Conservation (phyloP, 1,139 yeast species). For the Geotrichum histeridarum region DNA sequence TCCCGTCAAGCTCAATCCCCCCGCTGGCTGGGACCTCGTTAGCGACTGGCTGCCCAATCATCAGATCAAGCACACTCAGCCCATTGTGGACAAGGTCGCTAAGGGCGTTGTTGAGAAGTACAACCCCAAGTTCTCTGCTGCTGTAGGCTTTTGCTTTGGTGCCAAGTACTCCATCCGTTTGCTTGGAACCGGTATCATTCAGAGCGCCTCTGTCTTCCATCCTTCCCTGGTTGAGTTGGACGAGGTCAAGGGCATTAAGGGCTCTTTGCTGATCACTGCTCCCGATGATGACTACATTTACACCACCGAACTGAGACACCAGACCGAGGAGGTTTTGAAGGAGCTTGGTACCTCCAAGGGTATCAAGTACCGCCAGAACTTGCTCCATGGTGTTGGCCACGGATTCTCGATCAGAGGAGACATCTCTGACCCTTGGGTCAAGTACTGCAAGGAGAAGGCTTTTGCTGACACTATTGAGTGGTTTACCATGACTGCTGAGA, state of each 20-base stretch:
- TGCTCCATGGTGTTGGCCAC: conserved; percentile 60
- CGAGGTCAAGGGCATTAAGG: conserved; percentile 53
- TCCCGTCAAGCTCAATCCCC: conserved; percentile 34
- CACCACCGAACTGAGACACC: conserved; percentile 55
- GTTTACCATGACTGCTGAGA: conserved; percentile 37
- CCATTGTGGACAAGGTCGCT: conserved; percentile 45
- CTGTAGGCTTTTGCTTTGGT: conserved; percentile 82
- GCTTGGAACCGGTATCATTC: conserved; percentile 45
- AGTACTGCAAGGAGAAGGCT: conserved; percentile 67
- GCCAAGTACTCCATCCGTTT: conserved; percentile 62
- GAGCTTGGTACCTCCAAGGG: conserved; percentile 30
- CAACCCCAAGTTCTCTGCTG: conserved; percentile 51
- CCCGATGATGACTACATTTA: conserved; percentile 65
- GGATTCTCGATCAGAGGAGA: conserved; percentile 82
- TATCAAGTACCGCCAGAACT: conserved; percentile 51
- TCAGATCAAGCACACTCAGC: conserved; percentile 43
- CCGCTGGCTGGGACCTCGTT: conserved; percentile 35
- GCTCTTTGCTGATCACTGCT: conserved; percentile 64
- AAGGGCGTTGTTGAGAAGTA: conserved; percentile 39
- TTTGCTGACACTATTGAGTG: conserved; percentile 55
- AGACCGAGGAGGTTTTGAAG: conserved; percentile 54
- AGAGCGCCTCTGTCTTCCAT: conserved; percentile 71
- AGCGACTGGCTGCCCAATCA: conserved; percentile 54
- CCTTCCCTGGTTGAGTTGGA: conserved; percentile 67
- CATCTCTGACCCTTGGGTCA: conserved; percentile 47